Evolutionary conservation across 2,329 filamentous ascomycete genomes (phyloP), one percentile per base, ranked within the genome.

Genomic region (Venturia asperata): DNA sequence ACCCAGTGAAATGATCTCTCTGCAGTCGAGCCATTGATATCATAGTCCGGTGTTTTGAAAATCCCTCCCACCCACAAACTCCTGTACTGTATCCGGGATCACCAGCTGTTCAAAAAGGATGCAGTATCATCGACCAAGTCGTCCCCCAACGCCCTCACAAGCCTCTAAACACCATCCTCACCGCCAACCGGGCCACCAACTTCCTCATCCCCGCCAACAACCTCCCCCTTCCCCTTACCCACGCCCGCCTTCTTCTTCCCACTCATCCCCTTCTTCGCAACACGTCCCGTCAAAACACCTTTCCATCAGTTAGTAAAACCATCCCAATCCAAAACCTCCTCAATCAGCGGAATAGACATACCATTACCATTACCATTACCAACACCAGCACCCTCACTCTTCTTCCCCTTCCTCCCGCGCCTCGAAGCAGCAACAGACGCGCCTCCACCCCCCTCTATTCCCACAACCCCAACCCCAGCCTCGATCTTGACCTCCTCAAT

Each of bases 401-500:
- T 37, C 27, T 37, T n/a, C 24, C 3, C 5, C 52, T 37, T 37
- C 17, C 6, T 24, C 24, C 11, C 11, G 4, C 5, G n/a, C 17
- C 30, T 34, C 52, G 52, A 37, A 37, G 52, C 19, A 58, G 15
- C 7, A 58, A 13, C 52, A 19, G 47, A 17, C 7, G 47, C 47
- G 7, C 11, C 27, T 1, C 24, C 49, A 5, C 19, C 27, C 47
- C 21, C 47, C n/a, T n/a, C n/a, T n/a, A n/a, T n/a, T n/a, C n/a
- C n/a, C n/a, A n/a, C n/a, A n/a, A n/a, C n/a, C 2, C 24, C 49
- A 5, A 19, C 27, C 47, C 21, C 47, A 58, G 15, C 27, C 13
- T 37, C 19, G 0, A 4, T 15, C 30, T 37, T 58, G 1, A 81
- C 72, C 0, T 68, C 67, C 0, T 72, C 70, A 0, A 80, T 79